These are phyloP conservation scores for Gossypium ekmanianum DNA, from an alignment of 345 rosid genomes.

Conservation along the genomic window DNA sequence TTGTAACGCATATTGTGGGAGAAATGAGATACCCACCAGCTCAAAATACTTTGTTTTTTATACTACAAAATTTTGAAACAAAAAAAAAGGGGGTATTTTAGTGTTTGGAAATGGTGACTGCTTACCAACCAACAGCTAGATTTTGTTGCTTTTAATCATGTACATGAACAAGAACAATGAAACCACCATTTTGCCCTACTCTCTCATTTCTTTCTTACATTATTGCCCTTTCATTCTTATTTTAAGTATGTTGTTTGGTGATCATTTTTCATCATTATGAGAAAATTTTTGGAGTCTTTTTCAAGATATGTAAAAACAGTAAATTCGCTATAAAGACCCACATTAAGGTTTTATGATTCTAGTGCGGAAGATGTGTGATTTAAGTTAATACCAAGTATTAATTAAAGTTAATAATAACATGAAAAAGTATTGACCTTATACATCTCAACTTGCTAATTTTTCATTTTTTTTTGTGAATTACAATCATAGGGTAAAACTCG, in stretches of 20 bases:
- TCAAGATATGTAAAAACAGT: background rate
- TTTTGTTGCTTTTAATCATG: slow-evolving; percentile 8
- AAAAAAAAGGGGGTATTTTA: background rate
- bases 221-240: slow-evolving; percentile 1
- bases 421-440: background rate
- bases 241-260: background rate
- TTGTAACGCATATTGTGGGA: background rate
- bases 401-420: background rate
- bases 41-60: background rate
- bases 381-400: background rate
- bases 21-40: slow-evolving; percentile 13
- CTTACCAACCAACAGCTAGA: slow-evolving; percentile 29
- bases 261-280: background rate
- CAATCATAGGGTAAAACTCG: fast-evolving
- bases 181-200: background rate
- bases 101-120: slow-evolving; percentile 9
- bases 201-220: background rate
- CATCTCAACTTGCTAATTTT: too few relatives aligned
- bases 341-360: background rate
- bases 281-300: background rate
- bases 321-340: too few relatives aligned
- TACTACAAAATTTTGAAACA: background rate
- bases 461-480: too few relatives aligned
- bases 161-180: slow-evolving; percentile 3
- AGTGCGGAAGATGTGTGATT: background rate